Base-by-base conservation (phyloP, 352 stramenopile genomes). In the Albugo candida region DNA sequence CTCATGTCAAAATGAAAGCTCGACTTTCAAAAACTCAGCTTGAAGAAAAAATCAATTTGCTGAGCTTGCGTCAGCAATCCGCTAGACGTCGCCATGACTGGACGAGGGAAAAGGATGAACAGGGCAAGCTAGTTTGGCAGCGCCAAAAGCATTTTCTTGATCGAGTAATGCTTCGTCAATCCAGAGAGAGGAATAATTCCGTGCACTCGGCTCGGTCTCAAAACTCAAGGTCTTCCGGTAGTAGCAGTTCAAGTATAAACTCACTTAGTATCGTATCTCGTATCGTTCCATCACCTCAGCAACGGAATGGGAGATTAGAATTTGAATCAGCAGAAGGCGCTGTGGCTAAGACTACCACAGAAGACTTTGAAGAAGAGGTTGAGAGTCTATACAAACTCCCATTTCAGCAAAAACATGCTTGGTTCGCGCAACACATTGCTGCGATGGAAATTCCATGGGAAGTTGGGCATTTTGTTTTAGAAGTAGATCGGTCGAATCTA, bases 351-450 rank as follows among this genome's bases (percentile, higher is more conserved):
- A 68, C 69, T 13, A 70, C 62, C 44, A 81, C 70, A 8, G 59
- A 78, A n/a, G 63, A 53, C 20, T 80, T 45, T 18, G 53, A 67
- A 11, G 70, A 83, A 17, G 77, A 91, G 34, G 41, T 91, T 17
- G 71, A 86, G 54, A 60, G 79, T 49, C 70, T 91, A 6, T 55
- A 61, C 13, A 49, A 49, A 43, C 59, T 91, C 8, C 67, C 77
- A 20, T 91, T 91, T 58, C 77, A 87, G 65, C 77, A 87, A 53
- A 91, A 91, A 50, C 74, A 87, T 48, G 74, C 77, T 42, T 91
- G 77, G 77, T 91, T 91, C 60, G 74, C 87, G 5, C 74, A 91
- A 55, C 75, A 87, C 51, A 87, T 75, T 4, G 75, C 77, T 1
- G 68, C 77, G 1, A 80, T 91, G 58, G 77, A 91, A 47, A 70